Percentiles rank a stretch among this genome's conserved stretches.
Evolutionary conservation across 345 rosid species (phyloP).

Genomic region (Reutealis trisperma): DNA sequence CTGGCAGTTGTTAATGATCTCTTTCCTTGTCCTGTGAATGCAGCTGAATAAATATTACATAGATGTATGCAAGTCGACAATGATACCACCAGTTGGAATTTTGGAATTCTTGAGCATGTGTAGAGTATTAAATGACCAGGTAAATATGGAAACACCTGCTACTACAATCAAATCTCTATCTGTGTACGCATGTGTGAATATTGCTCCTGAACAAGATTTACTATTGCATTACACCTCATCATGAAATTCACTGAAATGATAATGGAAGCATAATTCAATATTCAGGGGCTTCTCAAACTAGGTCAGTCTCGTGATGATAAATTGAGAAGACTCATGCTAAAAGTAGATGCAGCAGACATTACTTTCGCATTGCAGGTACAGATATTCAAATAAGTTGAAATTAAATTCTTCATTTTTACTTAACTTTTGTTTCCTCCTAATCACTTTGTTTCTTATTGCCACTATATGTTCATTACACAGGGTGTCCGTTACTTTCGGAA

Average conservation of each 20-base stretch:
- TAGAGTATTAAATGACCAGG: constrained; percentile 82
- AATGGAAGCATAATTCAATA: not conserved
- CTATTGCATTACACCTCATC: not conserved
- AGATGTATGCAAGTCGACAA: constrained; percentile 65
- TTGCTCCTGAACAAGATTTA: not conserved
- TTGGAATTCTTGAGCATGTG: constrained; percentile 74
- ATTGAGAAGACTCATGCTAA: constrained; percentile 63
- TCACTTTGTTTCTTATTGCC: not conserved
- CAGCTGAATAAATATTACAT: constrained; percentile 76
- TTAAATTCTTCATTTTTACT: not conserved
- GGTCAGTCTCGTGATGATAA: constrained; percentile 74
- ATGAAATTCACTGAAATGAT: not conserved
- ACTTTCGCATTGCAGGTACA: constrained; percentile 83
- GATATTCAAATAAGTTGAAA: not conserved
- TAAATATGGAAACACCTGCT: constrained; percentile 20
- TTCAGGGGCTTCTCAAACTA: constrained; percentile 75
- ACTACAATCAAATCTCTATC: not conserved
- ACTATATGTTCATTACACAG: constrained; percentile 37
- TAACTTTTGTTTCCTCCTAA: no score
- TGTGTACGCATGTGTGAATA: not conserved
- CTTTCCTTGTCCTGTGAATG: constrained; percentile 22
- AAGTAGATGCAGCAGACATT: constrained; percentile 75
- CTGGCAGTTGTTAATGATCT: not conserved
- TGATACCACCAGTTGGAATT: constrained; percentile 69
- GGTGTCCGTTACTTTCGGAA: constrained; percentile 85